Conservation (phyloP, 108 stramenopile genomes). For the Discostella stelligeroides region DNA sequence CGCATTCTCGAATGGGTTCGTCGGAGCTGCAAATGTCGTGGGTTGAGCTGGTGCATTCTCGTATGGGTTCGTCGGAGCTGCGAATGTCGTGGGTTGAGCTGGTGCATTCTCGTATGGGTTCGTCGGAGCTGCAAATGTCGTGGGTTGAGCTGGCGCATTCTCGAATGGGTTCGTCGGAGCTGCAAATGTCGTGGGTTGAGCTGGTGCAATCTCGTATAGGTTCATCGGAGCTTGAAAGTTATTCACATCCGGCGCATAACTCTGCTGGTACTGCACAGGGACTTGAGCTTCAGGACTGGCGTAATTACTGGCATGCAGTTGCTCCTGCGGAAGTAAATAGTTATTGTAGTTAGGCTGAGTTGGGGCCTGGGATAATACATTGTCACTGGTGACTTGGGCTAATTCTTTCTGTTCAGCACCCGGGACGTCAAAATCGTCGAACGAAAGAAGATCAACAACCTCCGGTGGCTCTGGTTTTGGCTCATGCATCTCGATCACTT, state of each 20-base stretch:
- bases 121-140: constrained; percentile 3
- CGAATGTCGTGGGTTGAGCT: not conserved
- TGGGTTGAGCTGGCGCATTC: not conserved
- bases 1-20: constrained; percentile 20
- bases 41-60: constrained; percentile 2
- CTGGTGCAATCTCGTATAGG: constrained; percentile 8
- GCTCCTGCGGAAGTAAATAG: constrained; percentile 8
- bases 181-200: not conserved
- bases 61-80: not conserved
- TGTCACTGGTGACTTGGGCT: not conserved
- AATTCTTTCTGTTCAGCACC: constrained; percentile 4
- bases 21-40: constrained; percentile 7
- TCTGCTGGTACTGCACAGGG: constrained; percentile 17
- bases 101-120: constrained; percentile 10
- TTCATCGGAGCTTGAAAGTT: not conserved
- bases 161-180: constrained; percentile 10
- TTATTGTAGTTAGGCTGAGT: not conserved
- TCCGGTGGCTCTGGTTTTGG: constrained; percentile 20
- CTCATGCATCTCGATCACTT: constrained; percentile 1
- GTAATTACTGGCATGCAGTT: not conserved
- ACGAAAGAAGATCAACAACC: constrained; percentile 43
- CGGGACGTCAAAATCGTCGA: constrained; percentile 31
- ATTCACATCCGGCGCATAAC: constrained; percentile 12
- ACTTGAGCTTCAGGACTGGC: not conserved
- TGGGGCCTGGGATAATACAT: constrained; percentile 12